These are phyloP conservation scores for Apocynum venetum DNA, from an alignment of 257 asterid species.

Conservation along the genomic window DNA sequence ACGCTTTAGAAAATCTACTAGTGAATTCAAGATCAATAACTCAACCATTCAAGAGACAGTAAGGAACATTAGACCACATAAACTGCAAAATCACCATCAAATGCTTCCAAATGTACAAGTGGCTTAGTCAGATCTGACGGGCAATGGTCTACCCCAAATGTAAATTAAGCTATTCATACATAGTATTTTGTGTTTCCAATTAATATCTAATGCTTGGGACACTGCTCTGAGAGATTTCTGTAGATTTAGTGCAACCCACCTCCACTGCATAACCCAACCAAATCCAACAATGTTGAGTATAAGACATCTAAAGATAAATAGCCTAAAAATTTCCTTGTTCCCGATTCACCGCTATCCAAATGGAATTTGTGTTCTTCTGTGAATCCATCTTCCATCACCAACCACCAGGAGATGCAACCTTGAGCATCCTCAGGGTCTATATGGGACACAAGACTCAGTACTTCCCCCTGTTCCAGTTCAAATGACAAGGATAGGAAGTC, in stretches of 20 bases:
- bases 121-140: neutral
- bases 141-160: neutral
- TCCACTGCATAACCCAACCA: conserved; percentile 65
- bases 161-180: neutral
- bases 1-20: too few relatives aligned
- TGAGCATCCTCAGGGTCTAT: conserved; percentile 70
- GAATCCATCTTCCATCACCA: conserved; percentile 56
- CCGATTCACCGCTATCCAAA: conserved; percentile 43
- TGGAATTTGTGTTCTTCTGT: conserved; percentile 54
- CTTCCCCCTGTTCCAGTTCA: conserved; percentile 84
- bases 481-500: conserved; percentile 81
- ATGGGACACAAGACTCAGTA: conserved; percentile 67
- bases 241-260: conserved; percentile 25
- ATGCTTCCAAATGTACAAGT: neutral
- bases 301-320: conserved; percentile 64
- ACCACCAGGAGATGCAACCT: conserved; percentile 99
- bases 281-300: conserved; percentile 68
- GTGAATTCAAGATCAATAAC: neutral
- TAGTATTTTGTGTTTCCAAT: neutral
- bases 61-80: neutral
- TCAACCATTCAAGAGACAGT: neutral
- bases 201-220: neutral
- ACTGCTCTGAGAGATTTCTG: neutral
- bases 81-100: neutral
- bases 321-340: conserved; percentile 68